Evolutionary conservation across 495 filamentous ascomycete genomes (phyloP), one percentile per base, ranked within the genome.

Genomic region (Aspergillus mulundensis): DNA sequence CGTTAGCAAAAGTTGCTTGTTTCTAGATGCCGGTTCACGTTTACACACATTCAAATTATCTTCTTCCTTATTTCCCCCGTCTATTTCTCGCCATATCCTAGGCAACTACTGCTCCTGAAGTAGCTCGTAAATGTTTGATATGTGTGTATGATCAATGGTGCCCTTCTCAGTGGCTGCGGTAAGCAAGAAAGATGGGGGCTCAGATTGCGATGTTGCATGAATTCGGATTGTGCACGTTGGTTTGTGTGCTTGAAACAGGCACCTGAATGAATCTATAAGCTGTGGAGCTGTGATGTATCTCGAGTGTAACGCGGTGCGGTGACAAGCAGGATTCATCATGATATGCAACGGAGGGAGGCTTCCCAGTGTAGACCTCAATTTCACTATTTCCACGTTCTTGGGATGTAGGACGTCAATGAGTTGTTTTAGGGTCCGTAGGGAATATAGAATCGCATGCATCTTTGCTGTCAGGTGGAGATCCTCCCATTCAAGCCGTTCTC

Each of bases 401-500:
- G 34, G 34, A 0, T 39, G 36, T 20, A 54, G 19, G 7, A 78
- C 59, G 3, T 65, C 56, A 8, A 84, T 49, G 1, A 85, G 63
- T 56, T 90, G 86, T 30, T 75, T 73, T 2, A 85, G 61, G 55
- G 90, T 85, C 24, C 87, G 77, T 0, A 91, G 60, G 0, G 87
- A 88, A 59, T 90, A 90, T 7, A 80, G 69, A 4, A 77, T 78
- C 3, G 82, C 81, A 25, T 88, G 81, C 0, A 83, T 65, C 56
- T 88, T 83, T 5, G 85, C 86, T 12, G 75, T 62, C 11, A 87
- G 74, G 46, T 91, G 87, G 19, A 89, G 65, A 21, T 81, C 75
- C 1, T 77, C 75, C 88, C 87, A 90, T 7, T 66, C 65, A 2
- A 67, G 47, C 0, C 23, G 49, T 23, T 63, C 30, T 3, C 57